Conservation (phyloP, 2,329 filamentous ascomycete genomes). For the Aspergillus persii region DNA sequence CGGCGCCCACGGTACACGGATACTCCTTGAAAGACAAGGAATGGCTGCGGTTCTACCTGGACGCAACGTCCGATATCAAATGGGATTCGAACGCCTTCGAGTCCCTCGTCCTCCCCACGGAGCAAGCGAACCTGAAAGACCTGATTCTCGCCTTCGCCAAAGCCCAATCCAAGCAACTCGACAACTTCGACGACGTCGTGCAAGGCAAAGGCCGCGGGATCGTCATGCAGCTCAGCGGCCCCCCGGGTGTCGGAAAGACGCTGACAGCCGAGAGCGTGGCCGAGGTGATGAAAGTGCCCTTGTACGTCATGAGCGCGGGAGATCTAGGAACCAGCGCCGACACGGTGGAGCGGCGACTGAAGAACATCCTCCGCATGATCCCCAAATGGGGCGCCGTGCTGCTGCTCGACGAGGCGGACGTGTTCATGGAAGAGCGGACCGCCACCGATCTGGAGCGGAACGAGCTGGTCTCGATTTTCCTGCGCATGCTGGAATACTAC, state of each 20-base stretch:
- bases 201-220: conserved; percentile 53
- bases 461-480: conserved; percentile 43
- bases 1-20: conserved; percentile 45
- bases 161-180: conserved; percentile 39
- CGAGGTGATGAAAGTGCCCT: conserved; percentile 50
- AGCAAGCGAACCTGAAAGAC: conserved; percentile 42
- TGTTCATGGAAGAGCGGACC: conserved; percentile 35
- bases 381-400: conserved; percentile 53
- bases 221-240: conserved; percentile 51
- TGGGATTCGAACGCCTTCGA: conserved; percentile 49
- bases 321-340: conserved; percentile 48
- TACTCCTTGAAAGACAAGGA: conserved; percentile 48
- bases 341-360: conserved; percentile 45
- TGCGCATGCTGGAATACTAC: conserved; percentile 30
- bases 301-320: conserved; percentile 49
- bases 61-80: conserved; percentile 41
- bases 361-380: conserved; percentile 48
- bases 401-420: conserved; percentile 50
- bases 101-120: conserved; percentile 47
- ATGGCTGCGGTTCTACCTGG: conserved; percentile 37
- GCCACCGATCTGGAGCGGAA: conserved; percentile 45
- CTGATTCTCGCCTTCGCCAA: conserved; percentile 49
- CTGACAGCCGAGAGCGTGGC: conserved; percentile 52
- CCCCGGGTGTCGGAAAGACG: conserved; percentile 56
- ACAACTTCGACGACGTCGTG: conserved; percentile 51